These are phyloP conservation scores for Epichloe glyceriae DNA, from an alignment of 2,329 filamentous ascomycete species.

Conservation along the genomic window DNA sequence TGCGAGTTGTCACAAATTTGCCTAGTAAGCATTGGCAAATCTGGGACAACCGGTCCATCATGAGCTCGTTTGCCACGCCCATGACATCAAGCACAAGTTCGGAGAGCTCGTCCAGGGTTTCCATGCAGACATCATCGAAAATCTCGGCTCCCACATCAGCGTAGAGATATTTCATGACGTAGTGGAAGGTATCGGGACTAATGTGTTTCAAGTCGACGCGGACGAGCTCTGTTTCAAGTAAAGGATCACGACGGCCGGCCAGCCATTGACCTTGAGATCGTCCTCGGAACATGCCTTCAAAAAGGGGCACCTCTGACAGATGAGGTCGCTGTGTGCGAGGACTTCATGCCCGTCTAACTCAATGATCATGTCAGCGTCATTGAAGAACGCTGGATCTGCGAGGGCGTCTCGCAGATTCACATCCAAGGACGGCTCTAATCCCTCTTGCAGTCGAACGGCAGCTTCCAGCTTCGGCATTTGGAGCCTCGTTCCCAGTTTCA, in stretches of 20 bases:
- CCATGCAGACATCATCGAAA: slow-evolving; percentile 62
- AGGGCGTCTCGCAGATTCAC: slow-evolving; percentile 60
- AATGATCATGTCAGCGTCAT: slow-evolving; percentile 66
- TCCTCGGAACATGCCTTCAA: slow-evolving; percentile 80
- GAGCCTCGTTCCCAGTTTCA: slow-evolving; percentile 65
- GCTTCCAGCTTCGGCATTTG: slow-evolving; percentile 61
- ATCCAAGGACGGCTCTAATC: slow-evolving; percentile 50
- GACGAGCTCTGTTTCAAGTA: slow-evolving; percentile 31
- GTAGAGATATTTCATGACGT: slow-evolving; percentile 73
- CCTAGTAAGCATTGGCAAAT: slow-evolving; percentile 79
- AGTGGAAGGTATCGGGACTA: slow-evolving; percentile 55
- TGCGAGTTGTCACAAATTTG: slow-evolving; percentile 72
- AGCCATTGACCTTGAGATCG: slow-evolving; percentile 79
- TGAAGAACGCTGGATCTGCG: slow-evolving; percentile 56
- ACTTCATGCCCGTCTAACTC: slow-evolving; percentile 65
- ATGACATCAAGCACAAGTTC: slow-evolving; percentile 88
- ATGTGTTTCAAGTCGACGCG: slow-evolving; percentile 76
- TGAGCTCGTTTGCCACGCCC: slow-evolving; percentile 81
- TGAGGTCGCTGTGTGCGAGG: slow-evolving; percentile 60
- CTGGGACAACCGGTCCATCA: slow-evolving; percentile 83
- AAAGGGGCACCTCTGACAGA: slow-evolving; percentile 81
- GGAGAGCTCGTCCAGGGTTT: slow-evolving; percentile 69
- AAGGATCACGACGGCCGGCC: slow-evolving; percentile 45
- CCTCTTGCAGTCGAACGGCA: slow-evolving; percentile 61
- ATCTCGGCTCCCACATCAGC: slow-evolving; percentile 68